Evolutionary conservation across 257 asterid species (phyloP).

Genomic region (Capsicum pubescens): DNA sequence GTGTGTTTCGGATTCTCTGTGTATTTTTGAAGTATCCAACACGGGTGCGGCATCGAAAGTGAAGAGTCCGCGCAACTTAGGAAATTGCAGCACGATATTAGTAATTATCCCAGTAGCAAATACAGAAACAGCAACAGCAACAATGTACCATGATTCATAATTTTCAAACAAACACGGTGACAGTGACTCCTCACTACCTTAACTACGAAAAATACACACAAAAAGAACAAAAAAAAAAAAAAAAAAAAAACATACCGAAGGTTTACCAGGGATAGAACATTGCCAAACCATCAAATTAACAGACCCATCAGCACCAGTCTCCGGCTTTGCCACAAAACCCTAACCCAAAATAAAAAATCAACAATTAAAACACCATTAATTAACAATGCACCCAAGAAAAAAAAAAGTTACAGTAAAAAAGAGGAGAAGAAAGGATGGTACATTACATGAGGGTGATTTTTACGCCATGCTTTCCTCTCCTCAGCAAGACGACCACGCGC

Average conservation of each 20-base stretch:
- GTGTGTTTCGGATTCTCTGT: no score
- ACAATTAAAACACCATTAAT: background rate
- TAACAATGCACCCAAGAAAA: background rate
- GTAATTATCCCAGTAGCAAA: background rate
- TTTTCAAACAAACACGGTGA: background rate
- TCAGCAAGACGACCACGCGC: slow-evolving; percentile 46
- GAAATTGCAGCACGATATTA: background rate
- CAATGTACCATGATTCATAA: background rate
- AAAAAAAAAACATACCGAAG: slow-evolving; percentile 31
- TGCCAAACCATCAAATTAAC: slow-evolving; percentile 45
- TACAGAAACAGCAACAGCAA: background rate
- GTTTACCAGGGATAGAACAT: slow-evolving; percentile 46
- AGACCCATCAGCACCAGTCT: slow-evolving; percentile 37
- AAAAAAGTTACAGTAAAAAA: background rate
- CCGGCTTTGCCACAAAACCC: slow-evolving; percentile 51
- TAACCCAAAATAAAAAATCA: background rate
- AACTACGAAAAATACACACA: background rate
- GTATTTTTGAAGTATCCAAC: no score
- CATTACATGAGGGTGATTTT: slow-evolving; percentile 49
- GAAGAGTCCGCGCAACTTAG: no score
- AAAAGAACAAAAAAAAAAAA: no score
- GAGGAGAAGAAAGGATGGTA: background rate
- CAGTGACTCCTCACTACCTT: background rate
- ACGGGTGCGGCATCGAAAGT: no score
- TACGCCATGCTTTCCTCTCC: slow-evolving; percentile 48